Evolutionary conservation across 257 asterid genomes (phyloP), one percentile per base, ranked within the genome.

Genomic region (Osmanthus fragrans): DNA sequence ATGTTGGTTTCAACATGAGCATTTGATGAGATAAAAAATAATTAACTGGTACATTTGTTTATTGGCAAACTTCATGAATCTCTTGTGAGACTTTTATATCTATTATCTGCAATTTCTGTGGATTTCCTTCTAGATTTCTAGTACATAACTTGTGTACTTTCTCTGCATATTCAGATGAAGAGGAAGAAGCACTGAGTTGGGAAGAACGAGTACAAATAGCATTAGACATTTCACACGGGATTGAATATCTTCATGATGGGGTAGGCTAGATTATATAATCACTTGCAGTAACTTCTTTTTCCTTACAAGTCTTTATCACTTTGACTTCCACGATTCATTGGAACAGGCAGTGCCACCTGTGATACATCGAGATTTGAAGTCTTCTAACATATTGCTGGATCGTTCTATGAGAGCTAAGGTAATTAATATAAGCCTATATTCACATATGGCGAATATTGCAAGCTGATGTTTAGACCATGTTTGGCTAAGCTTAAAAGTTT

Each of bases 201-300:
- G 97, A 96, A 18, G 91, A 93, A 71, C 88, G 99, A 72, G 82
- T 96, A 79, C 98, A 96, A 85, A 87, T 96, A 76, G 98, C 96
- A 32, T 89, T 90, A 72, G 99, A 93, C 82, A 86, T 96, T 81
- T 92, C 99, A 77, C 99, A 96, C 33, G 99, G 99, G 77, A 87
- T 96, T 74, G 97, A 90, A 76, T 96, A 96, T 84, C 99, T 96
- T 79, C 99, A 96, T 29, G 99, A 96, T 42, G 99, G 99, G 97
- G 99, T 94, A 90, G 73, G 84, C 77, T 76, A 68, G 73, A 60
- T 74, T 49, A 19, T 58, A 49, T 47, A 68, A 23, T 54, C 56
- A 40, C 71, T 51, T 56, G 40, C 72, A 40, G 18, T 63, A 16
- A 76, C 66, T 45, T n/a, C 30, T 71, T 71, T 75, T 49, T 15